Conservation (phyloP, 2,329 filamentous ascomycete genomes). For the Aspergillus amoenus region DNA sequence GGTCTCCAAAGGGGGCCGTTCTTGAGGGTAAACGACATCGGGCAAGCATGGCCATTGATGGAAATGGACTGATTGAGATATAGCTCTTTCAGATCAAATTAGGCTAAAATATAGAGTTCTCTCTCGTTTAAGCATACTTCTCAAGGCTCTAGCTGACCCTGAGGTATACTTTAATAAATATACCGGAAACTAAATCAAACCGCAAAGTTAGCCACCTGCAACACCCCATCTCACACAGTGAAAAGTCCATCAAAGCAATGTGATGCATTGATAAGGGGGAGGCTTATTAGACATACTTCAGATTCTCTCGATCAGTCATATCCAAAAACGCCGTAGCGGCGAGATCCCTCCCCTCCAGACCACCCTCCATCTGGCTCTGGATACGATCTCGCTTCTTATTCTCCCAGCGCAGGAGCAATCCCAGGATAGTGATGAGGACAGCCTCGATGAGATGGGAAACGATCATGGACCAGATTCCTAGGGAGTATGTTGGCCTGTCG, state of each 20-base stretch:
- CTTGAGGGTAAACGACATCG: too few species aligned
- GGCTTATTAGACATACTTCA: conserved; percentile 37
- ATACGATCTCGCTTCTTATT: conserved; percentile 52
- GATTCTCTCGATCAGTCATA: conserved; percentile 55
- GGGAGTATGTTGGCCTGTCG: conserved; percentile 45
- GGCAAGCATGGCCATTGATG: too few species aligned
- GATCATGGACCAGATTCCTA: conserved; percentile 60
- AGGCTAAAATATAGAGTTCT: not conserved
- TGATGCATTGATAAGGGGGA: too few species aligned
- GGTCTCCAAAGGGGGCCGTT: too few species aligned
- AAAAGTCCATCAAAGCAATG: not conserved
- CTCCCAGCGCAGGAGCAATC: conserved; percentile 49
- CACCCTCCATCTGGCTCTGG: conserved; percentile 47
- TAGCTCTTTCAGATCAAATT: too few species aligned
- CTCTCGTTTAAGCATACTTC: not conserved
- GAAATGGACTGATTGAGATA: too few species aligned
- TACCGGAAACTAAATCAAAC: not conserved
- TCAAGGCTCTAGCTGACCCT: too few species aligned
- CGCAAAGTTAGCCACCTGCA: not conserved
- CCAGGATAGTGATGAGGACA: conserved; percentile 45
- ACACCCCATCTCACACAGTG: not conserved
- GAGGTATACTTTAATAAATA: not conserved
- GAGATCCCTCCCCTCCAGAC: conserved; percentile 47
- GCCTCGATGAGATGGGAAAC: conserved; percentile 55
- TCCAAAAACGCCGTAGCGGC: conserved; percentile 54